Base-by-base conservation (phyloP, 805 yeast species). In the Clavispora asparagi region DNA sequence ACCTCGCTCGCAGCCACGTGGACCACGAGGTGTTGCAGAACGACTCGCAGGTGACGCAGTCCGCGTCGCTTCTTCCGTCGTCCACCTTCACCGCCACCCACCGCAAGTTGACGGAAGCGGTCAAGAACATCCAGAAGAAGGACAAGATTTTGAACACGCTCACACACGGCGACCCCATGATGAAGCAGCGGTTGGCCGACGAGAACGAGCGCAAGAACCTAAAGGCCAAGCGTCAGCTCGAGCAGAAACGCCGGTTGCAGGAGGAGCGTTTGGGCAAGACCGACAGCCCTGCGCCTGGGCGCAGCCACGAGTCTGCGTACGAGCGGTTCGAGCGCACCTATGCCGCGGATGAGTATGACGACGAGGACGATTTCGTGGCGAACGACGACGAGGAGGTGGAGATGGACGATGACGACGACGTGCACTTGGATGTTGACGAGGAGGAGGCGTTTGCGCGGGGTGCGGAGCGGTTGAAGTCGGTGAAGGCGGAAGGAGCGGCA, bases 61-160 rank as follows among this genome's bases (percentile, higher is more conserved):
- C 81, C 1, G 76, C 88, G 58, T 85, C 84, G 62, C 79, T 94
- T 46, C 79, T 90, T 43, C 99, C 99, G 14, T 82, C 97, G 0
- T 89, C 97, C 0, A 88, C 95, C n/a, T 76, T 79, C 39, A 88
- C 97, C 1, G 78, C 79, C 43, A 85, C 95, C 3, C 98, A 92
- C 64, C 76, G 79, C 55, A 80, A 82, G 59, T 75, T 94, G 53
- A 88, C 96, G 2, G 77, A 78, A 50, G 87, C 89, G 2, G 80
- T 85, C 37, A 74, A 77, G 49, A 68, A 68, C 41, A 73, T 71
- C 44, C 74, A 77, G 61, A 69, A 64, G 54, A 65, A 70, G 51
- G 78, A 71, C 50, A 68, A 73, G 53, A 77, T 77, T 54, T 73
- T 78, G 55, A 76, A 74, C 54, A 73, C 81, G 1, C 70, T 78